A percentile compares a stretch with the other conserved stretches of the same genome.
Conservation (phyloP, 1,139 yeast genomes). For the Pichia sorboxylosa region DNA sequence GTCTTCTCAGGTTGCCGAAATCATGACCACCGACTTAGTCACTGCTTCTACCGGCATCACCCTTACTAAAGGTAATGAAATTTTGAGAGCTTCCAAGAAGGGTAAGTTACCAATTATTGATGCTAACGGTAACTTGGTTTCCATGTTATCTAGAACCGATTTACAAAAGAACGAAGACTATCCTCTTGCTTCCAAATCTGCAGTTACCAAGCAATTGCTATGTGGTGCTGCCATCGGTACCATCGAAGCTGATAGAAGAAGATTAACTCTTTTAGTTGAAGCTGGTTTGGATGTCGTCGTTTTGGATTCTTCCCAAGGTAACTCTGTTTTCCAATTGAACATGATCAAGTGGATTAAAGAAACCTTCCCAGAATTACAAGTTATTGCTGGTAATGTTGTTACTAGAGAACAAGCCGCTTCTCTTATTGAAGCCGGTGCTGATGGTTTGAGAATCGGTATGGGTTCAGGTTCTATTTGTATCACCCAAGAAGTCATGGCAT, state of each 20-base stretch:
- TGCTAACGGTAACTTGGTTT: conserved; percentile 58
- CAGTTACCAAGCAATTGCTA: conserved; percentile 84
- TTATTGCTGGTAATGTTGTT: conserved; percentile 96
- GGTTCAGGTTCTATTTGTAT: conserved; percentile 99
- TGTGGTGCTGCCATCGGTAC: conserved; percentile 99
- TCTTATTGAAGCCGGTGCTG: conserved; percentile 93
- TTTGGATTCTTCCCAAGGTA: conserved; percentile 94
- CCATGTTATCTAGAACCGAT: conserved; percentile 90
- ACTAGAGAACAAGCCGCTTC: conserved; percentile 98
- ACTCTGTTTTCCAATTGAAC: conserved; percentile 86
- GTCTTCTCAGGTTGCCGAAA: conserved; percentile 48
- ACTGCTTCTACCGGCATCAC: conserved; percentile 77
- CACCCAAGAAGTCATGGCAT: conserved; percentile 99
- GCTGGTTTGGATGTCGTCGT: conserved; percentile 98
- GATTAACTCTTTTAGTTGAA: conserved; percentile 74
- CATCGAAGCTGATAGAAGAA: conserved; percentile 73
- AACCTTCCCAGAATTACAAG: conserved; percentile 68
- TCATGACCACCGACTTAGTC: conserved; percentile 84
- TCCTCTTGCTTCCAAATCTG: conserved; percentile 92
- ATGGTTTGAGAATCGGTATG: conserved; percentile 98
- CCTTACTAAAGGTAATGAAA: conserved; percentile 77
- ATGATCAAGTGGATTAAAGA: conserved; percentile 87
- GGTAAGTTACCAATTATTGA: conserved; percentile 96
- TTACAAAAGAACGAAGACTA: conserved; percentile 88
- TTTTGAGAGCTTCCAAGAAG: conserved; percentile 85